Conservation (phyloP, 805 yeast genomes). For the Yamadazyma tumulicola region DNA sequence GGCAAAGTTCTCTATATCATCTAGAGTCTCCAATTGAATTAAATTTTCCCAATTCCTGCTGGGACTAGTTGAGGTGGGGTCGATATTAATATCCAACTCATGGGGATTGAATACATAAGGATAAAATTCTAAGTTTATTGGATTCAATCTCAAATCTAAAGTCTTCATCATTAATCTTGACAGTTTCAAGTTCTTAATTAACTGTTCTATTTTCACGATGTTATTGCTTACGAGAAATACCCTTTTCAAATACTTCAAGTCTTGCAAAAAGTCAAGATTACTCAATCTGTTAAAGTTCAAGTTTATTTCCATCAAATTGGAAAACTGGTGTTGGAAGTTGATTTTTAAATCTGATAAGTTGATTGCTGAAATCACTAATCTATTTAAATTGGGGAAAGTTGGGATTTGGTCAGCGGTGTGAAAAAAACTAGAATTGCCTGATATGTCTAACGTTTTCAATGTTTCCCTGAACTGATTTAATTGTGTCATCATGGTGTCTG, state of each 20-base stretch:
- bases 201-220: conserved; percentile 28
- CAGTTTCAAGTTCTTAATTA: conserved; percentile 28
- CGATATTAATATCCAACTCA: conserved; percentile 24
- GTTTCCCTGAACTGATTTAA: conserved; percentile 17
- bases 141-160: conserved; percentile 49
- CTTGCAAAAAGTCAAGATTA: conserved; percentile 30
- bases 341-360: conserved; percentile 26
- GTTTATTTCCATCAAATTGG: conserved; percentile 45
- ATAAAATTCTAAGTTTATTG: conserved; percentile 44
- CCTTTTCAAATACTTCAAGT: conserved; percentile 32
- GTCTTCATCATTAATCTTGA: conserved; percentile 31
- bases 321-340: conserved; percentile 37
- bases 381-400: conserved; percentile 33
- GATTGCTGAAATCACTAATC: conserved; percentile 46
- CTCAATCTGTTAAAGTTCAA: conserved; percentile 47
- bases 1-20: conserved; percentile 51
- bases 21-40: conserved; percentile 43
- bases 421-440: conserved; percentile 30
- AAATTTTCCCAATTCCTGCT: conserved; percentile 20
- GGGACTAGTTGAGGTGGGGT: conserved; percentile 7
- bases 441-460: conserved; percentile 34
- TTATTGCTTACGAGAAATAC: conserved; percentile 46
- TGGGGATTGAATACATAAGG: conserved; percentile 52
- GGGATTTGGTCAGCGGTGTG: conserved; percentile 10
- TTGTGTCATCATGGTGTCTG: conserved; percentile 16